Conservation (phyloP, 257 asterid genomes). For the Solanum tarapatanum region DNA sequence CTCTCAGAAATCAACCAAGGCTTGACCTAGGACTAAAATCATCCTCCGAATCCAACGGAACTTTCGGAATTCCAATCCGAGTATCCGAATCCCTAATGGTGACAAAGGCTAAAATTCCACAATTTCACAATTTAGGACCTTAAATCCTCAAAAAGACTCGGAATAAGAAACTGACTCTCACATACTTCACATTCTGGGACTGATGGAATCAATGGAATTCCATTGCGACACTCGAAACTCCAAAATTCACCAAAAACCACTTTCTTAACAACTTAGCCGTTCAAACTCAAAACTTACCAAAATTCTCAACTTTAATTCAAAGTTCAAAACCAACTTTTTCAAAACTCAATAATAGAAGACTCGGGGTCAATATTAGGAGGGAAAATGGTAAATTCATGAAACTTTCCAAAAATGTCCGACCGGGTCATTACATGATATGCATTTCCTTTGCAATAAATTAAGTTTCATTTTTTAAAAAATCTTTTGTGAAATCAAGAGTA, state of each 20-base stretch:
- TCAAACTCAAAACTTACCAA: not conserved
- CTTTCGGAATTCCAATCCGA: not conserved
- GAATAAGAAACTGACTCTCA: too few species aligned
- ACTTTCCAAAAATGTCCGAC: not conserved
- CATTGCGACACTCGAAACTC: not conserved
- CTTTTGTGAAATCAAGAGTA: not conserved
- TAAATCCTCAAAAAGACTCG: not conserved
- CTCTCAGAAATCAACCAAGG: not conserved
- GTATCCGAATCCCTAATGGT: not conserved
- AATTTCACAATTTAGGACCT: not conserved
- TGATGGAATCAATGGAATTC: too few species aligned
- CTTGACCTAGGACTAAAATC: not conserved
- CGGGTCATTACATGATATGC: not conserved
- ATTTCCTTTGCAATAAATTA: not conserved
- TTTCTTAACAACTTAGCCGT: not conserved
- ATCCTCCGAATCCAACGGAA: not conserved
- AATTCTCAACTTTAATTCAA: not conserved
- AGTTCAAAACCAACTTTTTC: not conserved
- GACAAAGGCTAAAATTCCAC: not conserved
- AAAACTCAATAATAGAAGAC: not conserved
- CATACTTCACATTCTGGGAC: too few species aligned
- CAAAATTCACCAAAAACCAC: not conserved
- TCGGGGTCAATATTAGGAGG: not conserved
- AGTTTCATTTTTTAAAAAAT: not conserved
- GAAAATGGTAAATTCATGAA: too few species aligned